Conservation (phyloP, 192 early-diverging fungal genomes). For the Anaeromyces robustus region DNA sequence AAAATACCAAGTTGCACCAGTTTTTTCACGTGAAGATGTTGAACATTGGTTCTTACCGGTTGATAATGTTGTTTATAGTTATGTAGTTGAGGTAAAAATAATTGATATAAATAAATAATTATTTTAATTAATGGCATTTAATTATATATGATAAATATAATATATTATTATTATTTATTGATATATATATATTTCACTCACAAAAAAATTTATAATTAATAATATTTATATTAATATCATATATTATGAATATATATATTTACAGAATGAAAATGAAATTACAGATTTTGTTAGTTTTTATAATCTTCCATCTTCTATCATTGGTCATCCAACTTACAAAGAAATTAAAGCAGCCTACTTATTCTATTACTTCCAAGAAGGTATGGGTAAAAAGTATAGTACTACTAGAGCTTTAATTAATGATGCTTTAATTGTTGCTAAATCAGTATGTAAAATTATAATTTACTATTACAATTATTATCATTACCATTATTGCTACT, state of each 20-base stretch:
- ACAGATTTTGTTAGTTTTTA: slow-evolving; percentile 92
- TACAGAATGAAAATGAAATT: slow-evolving; percentile 39
- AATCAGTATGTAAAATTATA: slow-evolving; percentile 12
- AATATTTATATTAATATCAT: not conserved
- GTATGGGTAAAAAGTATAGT: slow-evolving; percentile 14
- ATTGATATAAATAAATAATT: not conserved
- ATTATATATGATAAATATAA: too few relatives aligned
- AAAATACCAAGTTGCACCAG: slow-evolving; percentile 46
- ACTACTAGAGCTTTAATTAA: slow-evolving; percentile 30
- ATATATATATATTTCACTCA: too few relatives aligned
- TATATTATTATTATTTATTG: too few relatives aligned
- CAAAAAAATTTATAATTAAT: not conserved
- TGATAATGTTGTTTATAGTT: slow-evolving; percentile 75
- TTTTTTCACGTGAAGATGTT: slow-evolving; percentile 74
- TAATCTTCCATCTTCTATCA: slow-evolving; percentile 79
- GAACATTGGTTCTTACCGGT: slow-evolving; percentile 80
- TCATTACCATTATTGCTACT: not conserved
- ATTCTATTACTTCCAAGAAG: slow-evolving; percentile 72
- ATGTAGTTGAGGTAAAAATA: slow-evolving; percentile 65
- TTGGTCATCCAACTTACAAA: slow-evolving; percentile 53
- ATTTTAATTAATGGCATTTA: not conserved
- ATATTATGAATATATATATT: slow-evolving; percentile 5
- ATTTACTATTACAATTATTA: not conserved
- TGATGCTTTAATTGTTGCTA: slow-evolving; percentile 67
- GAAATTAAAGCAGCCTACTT: slow-evolving; percentile 81